Evolutionary conservation across 805 yeast genomes (phyloP).

Genomic region (Candida lessepsii): DNA sequence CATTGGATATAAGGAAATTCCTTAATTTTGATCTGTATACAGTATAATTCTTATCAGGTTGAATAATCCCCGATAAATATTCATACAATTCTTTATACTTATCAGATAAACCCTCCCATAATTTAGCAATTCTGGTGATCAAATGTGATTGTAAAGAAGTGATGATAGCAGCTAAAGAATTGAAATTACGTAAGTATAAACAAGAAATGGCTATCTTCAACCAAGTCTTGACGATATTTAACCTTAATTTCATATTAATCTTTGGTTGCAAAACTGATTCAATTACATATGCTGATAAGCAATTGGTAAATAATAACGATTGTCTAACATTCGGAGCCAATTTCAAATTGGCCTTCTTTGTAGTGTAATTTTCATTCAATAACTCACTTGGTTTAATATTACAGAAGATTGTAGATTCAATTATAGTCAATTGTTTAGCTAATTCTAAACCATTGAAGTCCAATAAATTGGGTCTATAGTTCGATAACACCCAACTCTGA

Average conservation of each 20-base stretch:
- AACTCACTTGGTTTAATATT: slow-evolving; percentile 64
- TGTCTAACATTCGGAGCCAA: slow-evolving; percentile 63
- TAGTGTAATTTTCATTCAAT: slow-evolving; percentile 60
- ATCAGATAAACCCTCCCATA: slow-evolving; percentile 59
- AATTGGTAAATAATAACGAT: slow-evolving; percentile 66
- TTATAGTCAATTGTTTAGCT: slow-evolving; percentile 72
- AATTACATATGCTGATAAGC: slow-evolving; percentile 67
- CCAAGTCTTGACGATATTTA: slow-evolving; percentile 64
- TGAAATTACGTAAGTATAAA: slow-evolving; percentile 69
- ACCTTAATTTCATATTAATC: slow-evolving; percentile 47
- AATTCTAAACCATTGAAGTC: slow-evolving; percentile 69
- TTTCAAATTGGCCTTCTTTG: slow-evolving; percentile 56
- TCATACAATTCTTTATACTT: slow-evolving; percentile 63
- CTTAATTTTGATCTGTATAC: slow-evolving; percentile 65
- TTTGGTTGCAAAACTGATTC: slow-evolving; percentile 64
- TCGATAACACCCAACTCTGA: slow-evolving; percentile 56
- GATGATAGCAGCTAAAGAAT: slow-evolving; percentile 75
- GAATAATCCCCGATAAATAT: slow-evolving; percentile 64
- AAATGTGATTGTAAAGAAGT: slow-evolving; percentile 74
- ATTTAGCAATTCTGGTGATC: slow-evolving; percentile 55
- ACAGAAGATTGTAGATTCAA: slow-evolving; percentile 67
- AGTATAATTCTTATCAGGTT: slow-evolving; percentile 71
- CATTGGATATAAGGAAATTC: slow-evolving; percentile 50
- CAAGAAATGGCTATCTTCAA: slow-evolving; percentile 71
- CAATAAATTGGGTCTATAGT: slow-evolving; percentile 50